Evolutionary conservation across 2,329 filamentous ascomycete species (phyloP), one percentile per base, ranked within the genome.

Genomic region (Aspergillus aculeatinus): DNA sequence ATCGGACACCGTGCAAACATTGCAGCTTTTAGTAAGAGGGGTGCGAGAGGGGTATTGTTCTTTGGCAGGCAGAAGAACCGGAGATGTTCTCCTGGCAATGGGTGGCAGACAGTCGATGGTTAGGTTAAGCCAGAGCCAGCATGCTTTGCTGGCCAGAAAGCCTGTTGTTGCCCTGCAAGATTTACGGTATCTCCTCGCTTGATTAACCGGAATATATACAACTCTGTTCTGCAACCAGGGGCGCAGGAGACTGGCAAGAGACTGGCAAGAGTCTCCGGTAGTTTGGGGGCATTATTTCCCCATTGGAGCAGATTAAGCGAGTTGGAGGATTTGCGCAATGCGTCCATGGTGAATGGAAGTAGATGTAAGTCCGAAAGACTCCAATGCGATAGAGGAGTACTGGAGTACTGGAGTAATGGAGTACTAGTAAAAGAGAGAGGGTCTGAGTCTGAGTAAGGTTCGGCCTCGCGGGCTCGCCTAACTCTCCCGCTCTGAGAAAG

Each of bases 401-500:
- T 29, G 7, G 27, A 29, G 27, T 29, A 21, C 21, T 21, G n/a
- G 16, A 44, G n/a, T 29, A 29, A 7, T 29, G 27, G 27, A 29
- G 27, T 29, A 21, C 21, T 21, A 29, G 27, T 29, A 29, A 29
- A 10, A 9, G 27, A 29, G 27, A 29, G 27, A 29, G 27, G 27
- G 27, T 29, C 27, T 29, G 27, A 19, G 39, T 44, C 39, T 44
- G 39, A 44, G 39, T 44, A 44, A 44, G 39, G 39, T 44, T 44
- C 39, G 59, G 61, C 62, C 55, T 55, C 19, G 48, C 61, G 60
- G 55, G 49, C 70, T 75, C 73, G 73, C 73, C 66, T 75, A 75
- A 70, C 66, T 61, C 71, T 74, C 72, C 73, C 72, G 63, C 69
- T 73, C 71, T 72, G 52, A 75, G 73, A 67, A 74, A 72, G 67